A percentile compares a stretch with the other conserved stretches of the same genome.
These are phyloP conservation scores for Mortierella sp. DNA, from an alignment of 371 early-diverging fungal genomes.

Conservation along the genomic window DNA sequence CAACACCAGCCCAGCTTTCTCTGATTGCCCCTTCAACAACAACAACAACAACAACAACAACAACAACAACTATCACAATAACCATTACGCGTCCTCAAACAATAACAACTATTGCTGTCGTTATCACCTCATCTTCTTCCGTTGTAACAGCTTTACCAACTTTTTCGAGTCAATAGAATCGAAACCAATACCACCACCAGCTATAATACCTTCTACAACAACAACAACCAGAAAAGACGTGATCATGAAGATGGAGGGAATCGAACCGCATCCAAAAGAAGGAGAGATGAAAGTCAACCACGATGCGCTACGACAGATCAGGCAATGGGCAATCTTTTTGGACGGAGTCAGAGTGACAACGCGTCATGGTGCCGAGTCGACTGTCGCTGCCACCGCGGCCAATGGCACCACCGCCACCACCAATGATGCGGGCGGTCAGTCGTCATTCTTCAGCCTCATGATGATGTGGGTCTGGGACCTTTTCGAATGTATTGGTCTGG, in stretches of 20 bases:
- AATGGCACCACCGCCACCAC: not conserved
- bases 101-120: not conserved
- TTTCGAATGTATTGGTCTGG: constrained; percentile 10
- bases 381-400: not conserved
- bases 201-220: not conserved
- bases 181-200: not conserved
- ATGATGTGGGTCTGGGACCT: not conserved
- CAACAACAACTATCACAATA: no score
- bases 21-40: no score
- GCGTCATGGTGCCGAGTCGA: not conserved
- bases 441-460: not conserved
- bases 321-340: not conserved
- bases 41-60: no score
- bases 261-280: not conserved
- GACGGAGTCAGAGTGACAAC: not conserved
- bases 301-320: not conserved
- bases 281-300: not conserved
- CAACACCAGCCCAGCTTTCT: no score
- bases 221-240: not conserved
- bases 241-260: not conserved
- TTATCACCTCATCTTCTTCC: not conserved
- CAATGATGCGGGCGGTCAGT: no score
- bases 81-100: not conserved
- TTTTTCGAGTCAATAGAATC: not conserved
- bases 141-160: no score